Base-by-base conservation (phyloP, 306 rosid species). In the Ormosia semicastrata region DNA sequence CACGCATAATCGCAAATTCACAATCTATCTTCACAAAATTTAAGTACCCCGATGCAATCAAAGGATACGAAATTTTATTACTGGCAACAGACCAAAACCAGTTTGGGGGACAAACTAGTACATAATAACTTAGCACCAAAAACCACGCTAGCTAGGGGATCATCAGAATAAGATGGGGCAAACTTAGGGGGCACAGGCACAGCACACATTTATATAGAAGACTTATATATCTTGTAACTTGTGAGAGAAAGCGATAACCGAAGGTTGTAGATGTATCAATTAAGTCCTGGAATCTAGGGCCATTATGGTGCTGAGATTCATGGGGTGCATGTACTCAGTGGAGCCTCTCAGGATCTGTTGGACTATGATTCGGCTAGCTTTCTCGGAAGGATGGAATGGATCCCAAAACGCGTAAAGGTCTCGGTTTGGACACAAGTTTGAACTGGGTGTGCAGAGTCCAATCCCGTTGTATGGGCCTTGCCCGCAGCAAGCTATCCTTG, bases 321-420 rank as follows among this genome's bases (percentile, higher is more conserved):
- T 92, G 8, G 98, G 98, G 68, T 87, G 81, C 98, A 94, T 94
- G 76, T 88, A 88, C 56, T 86, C 70, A 17, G 50, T 47, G 14
- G 89, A 64, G 41, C 97, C 98, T 5, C 83, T 80, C 4, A 94
- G 37, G 50, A 94, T 91, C 24, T 85, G 93, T 53, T 85, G 87
- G 49, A 85, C 97, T 41, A 94, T 87, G 12, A 92, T 60, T 62
- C 87, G 17, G 75, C 76, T 85, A 0, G 98, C 98, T 58, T 56
- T 92, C 83, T 94, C 97, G 0, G 97, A 86, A 5, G 98, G 97
- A 81, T 94, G 98, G 52, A 90, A 94, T 54, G 91, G 44, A 83
- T 94, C 98, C 98, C 98, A 94, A 75, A 92, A 94, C 6, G 88
- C 98, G 9, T 88, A 92, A 8, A 83, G 1, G 6, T 92, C 91